Evolutionary conservation across 2,329 filamentous ascomycete species (phyloP).

Genomic region (Pseudocercospora macadamiae): DNA sequence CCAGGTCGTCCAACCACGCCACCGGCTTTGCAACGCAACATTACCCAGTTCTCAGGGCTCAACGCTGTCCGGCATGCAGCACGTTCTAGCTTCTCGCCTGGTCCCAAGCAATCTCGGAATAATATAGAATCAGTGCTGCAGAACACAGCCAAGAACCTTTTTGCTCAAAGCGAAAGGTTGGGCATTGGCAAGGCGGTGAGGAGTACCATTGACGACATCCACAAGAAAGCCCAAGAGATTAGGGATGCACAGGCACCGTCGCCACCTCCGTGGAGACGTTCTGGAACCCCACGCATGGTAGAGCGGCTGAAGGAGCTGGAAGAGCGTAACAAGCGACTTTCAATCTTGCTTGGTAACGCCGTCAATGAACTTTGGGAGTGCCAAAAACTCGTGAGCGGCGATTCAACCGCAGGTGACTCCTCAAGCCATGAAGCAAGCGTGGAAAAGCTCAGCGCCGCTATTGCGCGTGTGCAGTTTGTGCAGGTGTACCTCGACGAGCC

Average conservation of each 20-base stretch:
- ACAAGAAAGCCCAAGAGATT: constrained; percentile 71
- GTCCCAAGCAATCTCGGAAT: constrained; percentile 42
- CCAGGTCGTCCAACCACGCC: constrained; percentile 36
- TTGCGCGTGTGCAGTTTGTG: constrained; percentile 55
- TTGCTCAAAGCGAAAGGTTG: constrained; percentile 73
- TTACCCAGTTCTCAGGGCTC: constrained; percentile 37
- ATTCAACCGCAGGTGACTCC: constrained; percentile 33
- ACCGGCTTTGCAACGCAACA: constrained; percentile 39
- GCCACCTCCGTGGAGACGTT: constrained; percentile 38
- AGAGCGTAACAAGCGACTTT: constrained; percentile 66
- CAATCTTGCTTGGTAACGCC: constrained; percentile 68
- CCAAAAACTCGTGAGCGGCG: constrained; percentile 53
- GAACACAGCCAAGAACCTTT: constrained; percentile 73
- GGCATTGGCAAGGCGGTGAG: constrained; percentile 79
- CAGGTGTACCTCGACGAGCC: constrained; percentile 55
- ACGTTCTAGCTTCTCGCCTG: background rate
- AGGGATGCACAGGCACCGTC: constrained; percentile 51
- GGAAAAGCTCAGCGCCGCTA: constrained; percentile 50
- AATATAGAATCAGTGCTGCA: constrained; percentile 73
- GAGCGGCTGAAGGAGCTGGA: constrained; percentile 58
- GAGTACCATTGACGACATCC: constrained; percentile 79
- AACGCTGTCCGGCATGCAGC: constrained; percentile 18
- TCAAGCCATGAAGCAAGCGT: constrained; percentile 37
- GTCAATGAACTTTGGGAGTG: constrained; percentile 65
- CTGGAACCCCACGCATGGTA: constrained; percentile 46